Evolutionary conservation across 306 rosid species (phyloP).

Genomic region (Herpetospermum pedunculosum): DNA sequence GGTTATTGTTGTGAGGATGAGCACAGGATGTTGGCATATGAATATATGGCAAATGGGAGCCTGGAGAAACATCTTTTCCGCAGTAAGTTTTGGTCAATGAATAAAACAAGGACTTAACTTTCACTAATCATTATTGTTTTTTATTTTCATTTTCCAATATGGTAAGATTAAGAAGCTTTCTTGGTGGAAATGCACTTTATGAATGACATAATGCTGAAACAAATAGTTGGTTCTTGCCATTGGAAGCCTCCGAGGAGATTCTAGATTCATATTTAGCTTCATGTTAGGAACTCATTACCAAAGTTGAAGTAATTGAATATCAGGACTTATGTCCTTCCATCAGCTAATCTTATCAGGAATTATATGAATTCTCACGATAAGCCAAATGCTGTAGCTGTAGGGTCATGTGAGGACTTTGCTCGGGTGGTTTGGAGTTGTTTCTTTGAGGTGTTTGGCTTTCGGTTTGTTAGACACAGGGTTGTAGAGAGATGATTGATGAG

Average conservation of each 20-base stretch:
- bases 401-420: not conserved
- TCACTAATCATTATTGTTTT: not conserved
- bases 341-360: not conserved
- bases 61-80: slow-evolving; percentile 94
- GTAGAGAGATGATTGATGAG: too few relatives aligned
- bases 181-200: not conserved
- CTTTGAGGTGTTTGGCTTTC: too few relatives aligned
- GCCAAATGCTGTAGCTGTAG: not conserved
- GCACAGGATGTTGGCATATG: slow-evolving; percentile 81
- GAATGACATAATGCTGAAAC: not conserved
- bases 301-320: not conserved
- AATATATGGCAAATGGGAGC: slow-evolving; percentile 94
- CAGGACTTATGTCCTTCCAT: not conserved
- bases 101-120: not conserved
- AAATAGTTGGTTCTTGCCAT: not conserved
- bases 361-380: not conserved
- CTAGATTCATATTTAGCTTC: not conserved
- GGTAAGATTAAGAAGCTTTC: not conserved
- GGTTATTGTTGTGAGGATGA: slow-evolving; percentile 98
- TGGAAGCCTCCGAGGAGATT: not conserved
- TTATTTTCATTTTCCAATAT: not conserved
- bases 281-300: not conserved
- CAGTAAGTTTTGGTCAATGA: slow-evolving; percentile 35
- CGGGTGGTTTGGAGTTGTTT: too few relatives aligned
- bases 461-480: too few relatives aligned